Evolutionary conservation across 345 rosid species (phyloP), one percentile per base, ranked within the genome.

Genomic region (thale cress (Arabidopsis thaliana)): DNA sequence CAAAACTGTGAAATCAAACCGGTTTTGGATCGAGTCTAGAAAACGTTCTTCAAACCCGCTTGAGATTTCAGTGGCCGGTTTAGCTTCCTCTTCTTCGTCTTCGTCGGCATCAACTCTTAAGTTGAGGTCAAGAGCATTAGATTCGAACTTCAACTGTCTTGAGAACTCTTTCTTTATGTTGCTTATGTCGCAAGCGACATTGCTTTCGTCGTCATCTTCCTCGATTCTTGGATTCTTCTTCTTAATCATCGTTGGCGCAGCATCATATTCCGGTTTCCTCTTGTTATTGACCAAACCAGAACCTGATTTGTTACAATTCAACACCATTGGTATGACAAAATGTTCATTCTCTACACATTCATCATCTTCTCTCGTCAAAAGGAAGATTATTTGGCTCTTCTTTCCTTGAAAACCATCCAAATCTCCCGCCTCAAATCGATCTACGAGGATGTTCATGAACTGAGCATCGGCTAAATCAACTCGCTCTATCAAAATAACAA

Each of bases 111-210:
- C 80, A 4, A 87, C 87, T 65, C 72, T 84, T 73, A 85, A 75
- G 84, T 93, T 93, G 4, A 93, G 89, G 69, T 93, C 98, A 46
- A 93, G 89, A 32, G 72, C 71, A 79, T 78, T 88, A 74, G 82
- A 16, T 49, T 62, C 50, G 28, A 83, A 85, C 60, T 83, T 87
- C 55, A 87, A 76, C 72, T 92, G 89, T 69, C 87, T 83, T 13
- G 91, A 86, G 46, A 85, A 73, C 50, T 77, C 84, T 61, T 78
- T 80, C 71, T 80, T 82, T 22, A 55, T 69, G 76, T 57, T 78
- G 53, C 74, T 79, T 41, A 78, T 82, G 14, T 81, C 84, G 9
- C 42, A 42, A 16, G 69, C 70, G 0, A 71, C 72, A 10, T 45
- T 34, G 50, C 68, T 36, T 42, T 69, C 44, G 10, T 83, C 77